A percentile compares a stretch with the other conserved stretches of the same genome.
phyloP scores from a whole-genome alignment of 257 asterid species.

The Solanum rostratum region DNA sequence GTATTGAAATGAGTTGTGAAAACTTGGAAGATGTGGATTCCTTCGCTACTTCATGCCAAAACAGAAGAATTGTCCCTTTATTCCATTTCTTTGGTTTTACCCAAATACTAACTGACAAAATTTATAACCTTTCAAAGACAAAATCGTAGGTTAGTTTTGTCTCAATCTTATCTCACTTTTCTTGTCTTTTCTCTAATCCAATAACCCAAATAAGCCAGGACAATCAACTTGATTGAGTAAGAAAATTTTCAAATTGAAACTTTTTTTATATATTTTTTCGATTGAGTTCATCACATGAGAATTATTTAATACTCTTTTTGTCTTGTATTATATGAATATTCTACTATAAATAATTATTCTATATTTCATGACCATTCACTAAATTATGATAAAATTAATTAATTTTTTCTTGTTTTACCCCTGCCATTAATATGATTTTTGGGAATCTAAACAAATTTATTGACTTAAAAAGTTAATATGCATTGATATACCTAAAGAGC shows the following conservation, averaged over 20 bases:
- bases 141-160: background rate
- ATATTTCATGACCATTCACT: no score
- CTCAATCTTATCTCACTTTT: background rate
- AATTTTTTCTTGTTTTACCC: no score
- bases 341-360: no score
- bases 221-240: background rate
- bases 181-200: background rate
- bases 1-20: background rate
- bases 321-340: no score
- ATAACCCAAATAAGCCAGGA: background rate
- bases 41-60: slow-evolving; percentile 1
- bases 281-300: no score
- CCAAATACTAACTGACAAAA: slow-evolving; percentile 23
- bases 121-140: background rate
- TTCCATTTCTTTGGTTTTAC: slow-evolving; percentile 10
- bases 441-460: no score
- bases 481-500: no score
- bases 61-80: slow-evolving; percentile 16
- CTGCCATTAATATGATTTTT: no score
- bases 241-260: background rate
- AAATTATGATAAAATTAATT: no score
- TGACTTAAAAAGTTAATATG: no score
- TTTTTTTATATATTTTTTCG: no score
- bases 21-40: background rate
- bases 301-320: no score